These are phyloP conservation scores for Solanum tacnaense DNA, from an alignment of 257 asterid species.

Conservation along the genomic window DNA sequence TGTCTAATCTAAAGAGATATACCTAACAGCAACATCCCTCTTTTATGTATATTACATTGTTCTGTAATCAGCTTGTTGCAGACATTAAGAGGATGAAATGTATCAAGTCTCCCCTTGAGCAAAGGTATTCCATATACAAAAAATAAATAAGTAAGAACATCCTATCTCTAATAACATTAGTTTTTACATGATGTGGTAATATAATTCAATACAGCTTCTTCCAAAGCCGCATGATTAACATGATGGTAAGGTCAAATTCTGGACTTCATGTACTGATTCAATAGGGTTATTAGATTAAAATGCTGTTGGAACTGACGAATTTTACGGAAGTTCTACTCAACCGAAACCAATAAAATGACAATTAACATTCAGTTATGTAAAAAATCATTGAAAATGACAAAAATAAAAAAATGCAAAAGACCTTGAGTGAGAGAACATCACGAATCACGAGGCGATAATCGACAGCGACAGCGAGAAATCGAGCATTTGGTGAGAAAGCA, in stretches of 20 bases:
- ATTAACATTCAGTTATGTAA: background rate
- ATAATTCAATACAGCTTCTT: background rate
- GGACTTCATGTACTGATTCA: background rate
- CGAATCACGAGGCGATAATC: conserved; percentile 96
- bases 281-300: background rate
- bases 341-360: background rate
- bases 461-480: conserved; percentile 75
- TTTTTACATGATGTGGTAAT: background rate
- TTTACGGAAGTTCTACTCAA: background rate
- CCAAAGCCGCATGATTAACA: background rate
- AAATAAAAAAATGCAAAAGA: background rate
- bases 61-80: background rate
- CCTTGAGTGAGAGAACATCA: conserved; percentile 85
- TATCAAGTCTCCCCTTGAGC: background rate
- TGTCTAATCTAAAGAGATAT: background rate
- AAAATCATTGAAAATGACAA: background rate
- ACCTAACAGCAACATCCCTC: background rate
- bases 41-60: background rate
- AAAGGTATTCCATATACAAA: background rate
- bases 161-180: background rate
- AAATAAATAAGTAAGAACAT: background rate
- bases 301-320: background rate
- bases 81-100: background rate
- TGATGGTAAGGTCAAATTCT: background rate
- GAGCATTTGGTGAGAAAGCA: conserved; percentile 84